Evolutionary conservation across 2,329 filamentous ascomycete genomes (phyloP), one percentile per base, ranked within the genome.

Genomic region (Hypoxylon sp.): DNA sequence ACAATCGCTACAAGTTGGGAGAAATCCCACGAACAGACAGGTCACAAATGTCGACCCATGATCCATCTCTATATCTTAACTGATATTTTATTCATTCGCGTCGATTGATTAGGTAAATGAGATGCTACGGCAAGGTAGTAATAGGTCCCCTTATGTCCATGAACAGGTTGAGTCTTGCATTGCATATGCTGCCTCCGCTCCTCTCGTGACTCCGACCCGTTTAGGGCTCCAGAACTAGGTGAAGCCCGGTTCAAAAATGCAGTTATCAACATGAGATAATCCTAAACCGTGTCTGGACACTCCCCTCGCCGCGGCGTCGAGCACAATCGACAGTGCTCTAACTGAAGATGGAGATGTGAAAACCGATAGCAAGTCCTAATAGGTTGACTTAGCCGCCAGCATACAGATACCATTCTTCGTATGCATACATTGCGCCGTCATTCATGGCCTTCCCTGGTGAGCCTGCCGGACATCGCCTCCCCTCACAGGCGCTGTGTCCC

Each of bases 301-400:
- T 41, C 9, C 48, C 30, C 30, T 47, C 57, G 21, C 45, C 41
- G 48, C 55, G 61, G 47, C 41, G 47, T 65, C 57, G 61, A 57
- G 53, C 32, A 53, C 23, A 41, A 39, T 30, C 29, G 45, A 41
- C 45, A 48, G 27, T 21, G 23, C 21, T 23, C 23, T 27, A 37
- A 21, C 34, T 48, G 30, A 21, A 6, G 32, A 39, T 58, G 55
- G 52, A 27, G 56, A 56, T 51, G 58, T 53, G 34, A 32, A 47
- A 61, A 47, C 12, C 43, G 32, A 48, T 45, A 21, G 21, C 32
- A 12, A 34, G 34, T 46, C 30, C 54, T 47, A 56, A 62, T 62
- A 50, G 37, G 52, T 12, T 37, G 29, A 23, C 19, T 48, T 46
- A 19, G 52, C 46, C 37, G 39, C 54, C 54, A 45, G 45, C 45